Percentiles rank a stretch among this genome's conserved stretches.
These are phyloP conservation scores for Peribolospora baueri DNA, from an alignment of 768 basidiomycete species.

Conservation along the genomic window DNA sequence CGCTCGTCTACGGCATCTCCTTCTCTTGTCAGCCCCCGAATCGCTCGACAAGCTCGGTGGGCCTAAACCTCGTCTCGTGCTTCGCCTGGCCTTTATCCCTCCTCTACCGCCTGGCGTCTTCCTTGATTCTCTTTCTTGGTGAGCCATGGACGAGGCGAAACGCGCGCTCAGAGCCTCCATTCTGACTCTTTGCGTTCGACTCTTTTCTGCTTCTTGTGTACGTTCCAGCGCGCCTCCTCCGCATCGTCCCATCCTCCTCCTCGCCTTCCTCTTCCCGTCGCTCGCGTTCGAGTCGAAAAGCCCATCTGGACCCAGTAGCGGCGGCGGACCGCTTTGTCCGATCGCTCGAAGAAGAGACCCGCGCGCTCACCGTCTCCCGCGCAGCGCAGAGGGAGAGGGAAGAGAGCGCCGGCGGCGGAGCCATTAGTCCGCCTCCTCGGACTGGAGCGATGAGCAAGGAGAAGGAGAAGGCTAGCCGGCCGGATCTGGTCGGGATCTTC, in stretches of 20 bases:
- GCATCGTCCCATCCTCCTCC: constrained; percentile 23
- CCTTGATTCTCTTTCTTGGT: constrained; percentile 3
- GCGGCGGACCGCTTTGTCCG: constrained; percentile 53
- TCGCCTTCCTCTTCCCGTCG: background rate
- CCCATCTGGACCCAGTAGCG: constrained; percentile 23
- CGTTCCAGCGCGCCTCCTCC: constrained; percentile 5
- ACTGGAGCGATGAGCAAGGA: too few species aligned
- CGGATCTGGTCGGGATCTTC: too few species aligned
- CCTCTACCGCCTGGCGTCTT: constrained; percentile 2
- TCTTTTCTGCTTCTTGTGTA: background rate
- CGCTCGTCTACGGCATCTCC: too few species aligned
- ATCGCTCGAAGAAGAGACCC: constrained; percentile 62
- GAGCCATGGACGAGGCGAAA: background rate
- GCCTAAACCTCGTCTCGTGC: background rate
- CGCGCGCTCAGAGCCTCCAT: too few species aligned
- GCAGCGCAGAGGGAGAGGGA: constrained; percentile 13
- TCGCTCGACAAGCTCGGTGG: too few species aligned
- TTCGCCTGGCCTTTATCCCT: constrained; percentile 2
- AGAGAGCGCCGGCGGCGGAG: constrained; percentile 20
- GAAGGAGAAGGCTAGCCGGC: too few species aligned
- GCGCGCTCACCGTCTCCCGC: constrained; percentile 37
- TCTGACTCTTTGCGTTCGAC: background rate
- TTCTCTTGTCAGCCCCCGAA: too few species aligned
- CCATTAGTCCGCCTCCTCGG: too few species aligned
- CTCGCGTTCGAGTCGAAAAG: background rate